Conservation (phyloP, 257 asterid species). For the Plantago elongata region DNA sequence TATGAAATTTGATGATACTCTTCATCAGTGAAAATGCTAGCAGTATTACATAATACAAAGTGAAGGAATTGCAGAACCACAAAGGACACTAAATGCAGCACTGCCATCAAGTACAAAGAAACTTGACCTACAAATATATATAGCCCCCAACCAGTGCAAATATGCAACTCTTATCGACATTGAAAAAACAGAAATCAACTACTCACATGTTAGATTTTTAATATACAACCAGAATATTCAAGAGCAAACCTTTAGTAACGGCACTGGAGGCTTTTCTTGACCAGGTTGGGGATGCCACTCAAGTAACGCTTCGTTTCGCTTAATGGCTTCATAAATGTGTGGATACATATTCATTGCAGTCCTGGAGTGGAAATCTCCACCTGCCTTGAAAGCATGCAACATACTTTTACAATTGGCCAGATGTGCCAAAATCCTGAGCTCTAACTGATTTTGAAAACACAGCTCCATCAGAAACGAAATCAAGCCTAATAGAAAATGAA, state of each 20-base stretch:
- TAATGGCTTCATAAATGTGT: slow-evolving; percentile 78
- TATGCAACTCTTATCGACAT: no score
- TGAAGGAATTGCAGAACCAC: no score
- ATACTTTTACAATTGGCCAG: slow-evolving; percentile 90
- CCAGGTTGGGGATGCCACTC: slow-evolving; percentile 94
- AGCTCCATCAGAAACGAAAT: slow-evolving; percentile 20
- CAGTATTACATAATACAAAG: no score
- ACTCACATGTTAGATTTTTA: no score
- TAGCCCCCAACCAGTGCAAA: no score
- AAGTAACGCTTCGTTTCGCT: slow-evolving; percentile 68
- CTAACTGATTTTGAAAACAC: slow-evolving; percentile 53
- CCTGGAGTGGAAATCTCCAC: slow-evolving; percentile 98
- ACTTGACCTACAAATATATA: no score
- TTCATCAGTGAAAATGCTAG: no score
- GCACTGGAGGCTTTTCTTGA: slow-evolving; percentile 88
- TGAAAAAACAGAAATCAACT: no score
- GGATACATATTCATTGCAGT: slow-evolving; percentile 99
- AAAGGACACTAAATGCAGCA: no score
- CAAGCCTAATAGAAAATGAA: slow-evolving; percentile 2
- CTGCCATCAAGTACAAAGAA: no score
- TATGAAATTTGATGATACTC: no score
- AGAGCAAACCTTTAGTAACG: slow-evolving; percentile 72
- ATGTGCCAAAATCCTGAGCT: slow-evolving; percentile 98
- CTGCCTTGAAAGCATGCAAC: slow-evolving; percentile 91
- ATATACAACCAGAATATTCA: background rate